A percentile compares a stretch with the other conserved stretches of the same genome.
phyloP scores from a whole-genome alignment of 75 land plant species.

The Sequoiadendron giganteum region DNA sequence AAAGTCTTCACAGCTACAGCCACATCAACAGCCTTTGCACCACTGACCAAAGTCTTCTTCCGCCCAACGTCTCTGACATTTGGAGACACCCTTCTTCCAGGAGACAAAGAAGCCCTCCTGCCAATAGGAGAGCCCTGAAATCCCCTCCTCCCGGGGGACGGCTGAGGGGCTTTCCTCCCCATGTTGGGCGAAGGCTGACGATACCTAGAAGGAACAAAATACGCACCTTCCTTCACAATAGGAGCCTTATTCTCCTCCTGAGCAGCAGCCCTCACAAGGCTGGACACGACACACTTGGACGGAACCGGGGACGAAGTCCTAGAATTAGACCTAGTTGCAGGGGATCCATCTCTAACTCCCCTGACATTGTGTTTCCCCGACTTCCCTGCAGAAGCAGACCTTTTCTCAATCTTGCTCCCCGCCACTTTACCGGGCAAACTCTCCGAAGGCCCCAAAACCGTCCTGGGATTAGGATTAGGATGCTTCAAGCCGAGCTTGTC shows the following conservation, averaged over 20 bases:
- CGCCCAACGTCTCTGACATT: slow-evolving; percentile 23
- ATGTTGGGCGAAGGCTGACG: slow-evolving; percentile 71
- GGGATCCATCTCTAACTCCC: slow-evolving; percentile 20
- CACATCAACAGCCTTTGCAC: slow-evolving; percentile 42
- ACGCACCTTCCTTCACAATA: slow-evolving; percentile 41
- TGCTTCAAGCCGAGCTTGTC: neutral
- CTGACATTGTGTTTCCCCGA: slow-evolving; percentile 13
- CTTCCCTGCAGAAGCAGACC: slow-evolving; percentile 32
- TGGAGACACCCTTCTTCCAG: slow-evolving; percentile 55
- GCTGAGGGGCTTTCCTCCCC: slow-evolving; percentile 43
- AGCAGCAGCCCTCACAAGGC: slow-evolving; percentile 40
- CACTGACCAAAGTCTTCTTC: slow-evolving; percentile 45
- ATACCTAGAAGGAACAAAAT: slow-evolving; percentile 77
- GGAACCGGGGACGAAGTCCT: slow-evolving; percentile 65
- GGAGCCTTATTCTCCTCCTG: slow-evolving; percentile 45
- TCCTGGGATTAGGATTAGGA: neutral
- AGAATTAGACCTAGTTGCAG: neutral
- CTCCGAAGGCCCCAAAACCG: neutral
- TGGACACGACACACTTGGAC: slow-evolving; percentile 69
- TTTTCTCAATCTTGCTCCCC: slow-evolving; percentile 10
- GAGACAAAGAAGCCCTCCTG: slow-evolving; percentile 41
- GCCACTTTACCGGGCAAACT: slow-evolving; percentile 20
- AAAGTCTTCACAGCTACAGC: slow-evolving; percentile 27
- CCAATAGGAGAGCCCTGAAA: slow-evolving; percentile 15
- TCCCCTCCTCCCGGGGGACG: slow-evolving; percentile 33